Evolutionary conservation across 2,329 filamentous ascomycete genomes (phyloP).

Genomic region (Scedosporium aurantiacum): DNA sequence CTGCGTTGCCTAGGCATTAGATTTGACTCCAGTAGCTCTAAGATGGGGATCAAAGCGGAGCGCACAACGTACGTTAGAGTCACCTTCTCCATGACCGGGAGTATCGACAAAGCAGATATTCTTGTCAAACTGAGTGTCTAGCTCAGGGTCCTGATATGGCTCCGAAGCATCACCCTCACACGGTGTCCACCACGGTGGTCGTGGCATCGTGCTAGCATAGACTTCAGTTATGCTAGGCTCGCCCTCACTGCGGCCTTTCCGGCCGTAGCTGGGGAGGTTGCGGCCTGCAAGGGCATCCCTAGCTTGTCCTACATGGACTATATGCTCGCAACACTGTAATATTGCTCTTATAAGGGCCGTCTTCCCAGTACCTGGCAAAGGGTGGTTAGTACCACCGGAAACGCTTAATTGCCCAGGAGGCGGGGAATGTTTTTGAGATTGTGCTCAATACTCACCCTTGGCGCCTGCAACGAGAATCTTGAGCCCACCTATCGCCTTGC

Average conservation of each 20-base stretch:
- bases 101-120: constrained; percentile 94
- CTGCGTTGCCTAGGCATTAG: constrained; percentile 3
- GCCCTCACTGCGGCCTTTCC: constrained; percentile 1
- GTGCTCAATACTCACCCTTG: constrained; percentile 5
- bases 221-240: constrained; percentile 46
- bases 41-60: neutral
- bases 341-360: constrained; percentile 83
- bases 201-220: constrained; percentile 71
- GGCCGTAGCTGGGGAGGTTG: constrained; percentile 5
- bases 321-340: constrained; percentile 76
- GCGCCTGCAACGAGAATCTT: constrained; percentile 82
- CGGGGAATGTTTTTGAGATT: neutral
- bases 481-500: constrained; percentile 71
- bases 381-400: neutral
- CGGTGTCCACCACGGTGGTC: constrained; percentile 88
- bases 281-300: constrained; percentile 2
- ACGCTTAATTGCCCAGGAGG: neutral
- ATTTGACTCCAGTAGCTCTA: neutral
- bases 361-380: constrained; percentile 62
- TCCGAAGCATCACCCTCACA: constrained; percentile 39
- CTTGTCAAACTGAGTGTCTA: constrained; percentile 62
- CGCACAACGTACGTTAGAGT: constrained; percentile 11
- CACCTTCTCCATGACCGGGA: constrained; percentile 26
- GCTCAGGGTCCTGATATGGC: constrained; percentile 35
- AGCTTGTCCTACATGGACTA: constrained; percentile 75